Percentiles rank a stretch among this genome's conserved stretches.
These are phyloP conservation scores for Clavariopsis aquatica DNA, from an alignment of 495 filamentous ascomycete species.

Conservation along the genomic window DNA sequence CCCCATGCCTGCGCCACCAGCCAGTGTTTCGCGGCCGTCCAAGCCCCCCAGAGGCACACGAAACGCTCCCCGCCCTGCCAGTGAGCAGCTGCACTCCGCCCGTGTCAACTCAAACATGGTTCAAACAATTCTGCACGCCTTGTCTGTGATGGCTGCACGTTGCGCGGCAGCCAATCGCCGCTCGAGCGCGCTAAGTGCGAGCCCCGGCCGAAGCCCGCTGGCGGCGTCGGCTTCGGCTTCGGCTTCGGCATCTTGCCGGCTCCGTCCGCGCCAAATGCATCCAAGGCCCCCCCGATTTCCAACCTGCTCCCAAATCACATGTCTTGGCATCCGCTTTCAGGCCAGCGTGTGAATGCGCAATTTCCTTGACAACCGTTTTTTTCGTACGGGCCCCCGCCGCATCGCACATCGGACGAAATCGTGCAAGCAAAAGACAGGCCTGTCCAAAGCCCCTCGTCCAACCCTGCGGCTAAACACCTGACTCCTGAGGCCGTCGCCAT, in stretches of 20 bases:
- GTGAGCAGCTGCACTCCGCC: not conserved
- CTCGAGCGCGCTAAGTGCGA: not conserved
- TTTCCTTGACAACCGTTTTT: not conserved
- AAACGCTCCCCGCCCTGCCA: conserved; percentile 10
- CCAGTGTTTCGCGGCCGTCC: not conserved
- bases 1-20: conserved; percentile 1
- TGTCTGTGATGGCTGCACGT: not conserved
- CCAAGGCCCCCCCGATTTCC: not conserved
- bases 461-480: not conserved
- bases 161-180: not conserved
- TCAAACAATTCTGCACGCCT: not conserved
- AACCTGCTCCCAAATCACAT: not conserved
- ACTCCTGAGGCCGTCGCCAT: not conserved
- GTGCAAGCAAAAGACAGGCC: not conserved
- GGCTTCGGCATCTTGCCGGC: not conserved
- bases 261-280: too few relatives aligned
- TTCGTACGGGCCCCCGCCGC: not conserved
- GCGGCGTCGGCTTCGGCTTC: too few relatives aligned
- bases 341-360: not conserved
- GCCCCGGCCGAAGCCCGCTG: not conserved
- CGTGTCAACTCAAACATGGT: not conserved
- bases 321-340: not conserved
- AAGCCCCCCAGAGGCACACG: conserved; percentile 4
- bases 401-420: too few relatives aligned
- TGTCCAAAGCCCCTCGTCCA: not conserved